These are phyloP conservation scores for Fusarium tricinctum DNA, from an alignment of 2,329 filamentous ascomycete species.

Conservation along the genomic window DNA sequence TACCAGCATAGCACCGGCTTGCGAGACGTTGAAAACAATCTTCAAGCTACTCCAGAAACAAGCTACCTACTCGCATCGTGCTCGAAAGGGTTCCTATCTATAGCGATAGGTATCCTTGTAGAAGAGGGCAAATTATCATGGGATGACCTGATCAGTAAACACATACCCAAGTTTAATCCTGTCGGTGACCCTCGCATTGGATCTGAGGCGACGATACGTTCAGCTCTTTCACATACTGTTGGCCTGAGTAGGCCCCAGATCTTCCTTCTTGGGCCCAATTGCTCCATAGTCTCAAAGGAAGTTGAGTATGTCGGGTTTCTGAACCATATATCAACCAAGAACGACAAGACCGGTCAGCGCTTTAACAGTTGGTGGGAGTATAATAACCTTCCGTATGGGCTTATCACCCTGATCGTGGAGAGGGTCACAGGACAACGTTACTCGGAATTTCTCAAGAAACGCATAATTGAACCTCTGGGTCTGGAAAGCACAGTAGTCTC, in stretches of 20 bases:
- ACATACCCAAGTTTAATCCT: neutral
- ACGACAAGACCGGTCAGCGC: neutral
- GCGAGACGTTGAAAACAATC: too few species aligned
- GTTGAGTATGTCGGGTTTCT: neutral
- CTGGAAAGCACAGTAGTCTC: neutral
- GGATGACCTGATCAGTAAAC: slow-evolving; percentile 4
- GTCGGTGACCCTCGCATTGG: neutral
- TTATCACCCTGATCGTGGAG: neutral
- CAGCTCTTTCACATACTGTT: neutral
- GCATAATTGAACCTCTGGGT: neutral
- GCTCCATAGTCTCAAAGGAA: neutral
- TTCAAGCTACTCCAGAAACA: too few species aligned
- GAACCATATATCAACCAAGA: neutral
- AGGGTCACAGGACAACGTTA: neutral
- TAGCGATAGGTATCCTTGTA: neutral
- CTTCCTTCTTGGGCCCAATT: neutral
- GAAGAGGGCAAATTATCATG: neutral
- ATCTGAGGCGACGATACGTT: neutral
- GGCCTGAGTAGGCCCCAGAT: slow-evolving; percentile 2
- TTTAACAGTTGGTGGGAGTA: neutral
- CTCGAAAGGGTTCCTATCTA: neutral
- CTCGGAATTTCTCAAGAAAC: slow-evolving; percentile 1
- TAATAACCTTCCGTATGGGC: neutral
- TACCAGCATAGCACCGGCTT: too few species aligned
- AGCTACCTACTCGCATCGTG: neutral